Evolutionary conservation across 2,329 filamentous ascomycete species (phyloP), one percentile per base, ranked within the genome.

Genomic region (Hypoxylon sp.): DNA sequence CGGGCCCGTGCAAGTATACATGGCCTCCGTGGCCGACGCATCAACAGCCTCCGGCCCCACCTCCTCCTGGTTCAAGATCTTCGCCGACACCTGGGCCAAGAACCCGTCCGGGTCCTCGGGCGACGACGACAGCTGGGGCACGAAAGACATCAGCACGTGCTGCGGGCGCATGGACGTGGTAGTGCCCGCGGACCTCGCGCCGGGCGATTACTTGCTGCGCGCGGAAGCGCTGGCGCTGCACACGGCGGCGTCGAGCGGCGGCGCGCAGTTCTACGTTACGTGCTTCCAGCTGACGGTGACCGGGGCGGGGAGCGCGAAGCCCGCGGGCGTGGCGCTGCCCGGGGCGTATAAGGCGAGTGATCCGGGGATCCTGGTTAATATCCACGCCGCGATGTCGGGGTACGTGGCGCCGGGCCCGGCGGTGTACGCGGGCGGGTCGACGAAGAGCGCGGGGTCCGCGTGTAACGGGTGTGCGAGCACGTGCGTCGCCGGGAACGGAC

Each of bases 41-140:
- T 70, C 74, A 8, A 75, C 71, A 1, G 76, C 77, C 17, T 70
- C 71, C 37, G 74, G 75, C 1, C 68, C 72, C 6, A 69, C 73
- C 4, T 71, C 72, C 1, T 70, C 72, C 1, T 82, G 79, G 79
- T 81, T 82, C 73, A 83, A 83, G 72, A 74, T 82, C 64, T 79
- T 76, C 65, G 74, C 75, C 47, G 77, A 80, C 67, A 78, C 80
- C 1, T 82, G 80, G 79, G 73, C 76, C 19, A 71, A 74, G 64
- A 75, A 75, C 28, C 17, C 75, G 2, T 49, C 67, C 0, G 76
- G 75, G 13, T 41, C 49, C 20, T 79, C 78, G 15, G 79, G 79
- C 32, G 77, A 79, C 37, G 76, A 78, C 61, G 81, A 83, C 68
- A 75, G 72, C 70, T 84, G 82, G 82, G 81, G 80, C 41, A 80